Evolutionary conservation across 2,329 filamentous ascomycete genomes (phyloP), one percentile per base, ranked within the genome.

Genomic region (Alternaria panax): DNA sequence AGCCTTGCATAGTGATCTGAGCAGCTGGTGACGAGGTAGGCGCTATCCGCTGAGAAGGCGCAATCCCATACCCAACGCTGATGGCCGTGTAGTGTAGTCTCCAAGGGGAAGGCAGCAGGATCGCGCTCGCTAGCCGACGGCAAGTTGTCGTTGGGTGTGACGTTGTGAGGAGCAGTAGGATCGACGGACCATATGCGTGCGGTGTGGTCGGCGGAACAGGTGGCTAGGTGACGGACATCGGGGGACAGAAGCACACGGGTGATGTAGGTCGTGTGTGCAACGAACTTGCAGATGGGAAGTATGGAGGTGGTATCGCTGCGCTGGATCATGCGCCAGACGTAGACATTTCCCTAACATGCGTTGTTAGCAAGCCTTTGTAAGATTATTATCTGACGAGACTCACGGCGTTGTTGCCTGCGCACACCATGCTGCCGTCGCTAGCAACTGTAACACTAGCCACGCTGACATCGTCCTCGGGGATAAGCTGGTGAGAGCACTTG

Each of bases 61-160:
- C 93, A 97, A 78, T 97, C 93, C 93, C 93, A 97, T 1, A 97
- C 93, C 93, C 93, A 97, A 54, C 93, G 89, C 80, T 97, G 93
- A 79, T 97, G 93, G 54, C 91, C 92, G 22, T 91, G 91, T 1
- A 97, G 86, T 1, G 92, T 96, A 3, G 92, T 93, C 79, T 97
- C 92, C 20, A 96, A 86, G 9, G 90, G 90, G 68, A 92, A 95
- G 41, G 84, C 89, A 77, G 84, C 86, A 8, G 75, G 80, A 72
- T 78, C 77, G 52, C 77, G 74, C 24, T 79, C 78, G 20, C 68
- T 65, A n/a, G 72, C 74, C 20, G 59, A 47, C 0, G 75, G 75
- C 1, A 78, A 64, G 16, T 74, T 68, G 63, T 77, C 75, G 43
- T 64, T 64, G 7, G 70, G 68, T 14, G 64, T 69, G 20, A 73